Evolutionary conservation across 208 protist species (phyloP).

Genomic region (Leptomonas seymouri): DNA sequence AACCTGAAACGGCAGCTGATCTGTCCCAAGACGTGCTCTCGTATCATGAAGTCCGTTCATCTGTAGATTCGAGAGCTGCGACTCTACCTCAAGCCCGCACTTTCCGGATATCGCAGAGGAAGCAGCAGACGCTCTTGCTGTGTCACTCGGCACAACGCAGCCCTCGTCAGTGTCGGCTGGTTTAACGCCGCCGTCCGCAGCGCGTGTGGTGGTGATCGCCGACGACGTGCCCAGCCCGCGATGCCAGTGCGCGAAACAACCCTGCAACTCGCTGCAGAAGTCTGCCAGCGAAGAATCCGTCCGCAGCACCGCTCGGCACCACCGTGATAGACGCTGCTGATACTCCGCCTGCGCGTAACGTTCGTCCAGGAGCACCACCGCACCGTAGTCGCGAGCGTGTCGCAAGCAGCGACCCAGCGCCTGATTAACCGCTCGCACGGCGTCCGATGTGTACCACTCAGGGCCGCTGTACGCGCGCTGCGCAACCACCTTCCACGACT

Average conservation of each 20-base stretch:
- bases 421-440: slow-evolving; percentile 96
- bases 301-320: slow-evolving; percentile 53
- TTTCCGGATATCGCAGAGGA: too few relatives aligned
- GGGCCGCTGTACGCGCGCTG: slow-evolving; percentile 70
- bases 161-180: too few relatives aligned
- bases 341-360: slow-evolving; percentile 60
- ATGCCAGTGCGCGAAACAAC: slow-evolving; percentile 20
- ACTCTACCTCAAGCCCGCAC: slow-evolving; percentile 1
- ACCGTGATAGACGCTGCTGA: slow-evolving; percentile 48
- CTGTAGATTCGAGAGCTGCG: background rate
- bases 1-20: slow-evolving; percentile 29
- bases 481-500: slow-evolving; percentile 57
- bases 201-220: background rate
- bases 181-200: background rate
- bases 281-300: slow-evolving; percentile 29
- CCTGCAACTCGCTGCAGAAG: slow-evolving; percentile 14
- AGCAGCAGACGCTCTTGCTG: background rate
- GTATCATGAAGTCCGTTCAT: background rate
- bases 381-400: slow-evolving; percentile 94
- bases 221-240: slow-evolving; percentile 4
- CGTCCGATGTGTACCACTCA: slow-evolving; percentile 91
- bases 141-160: background rate
- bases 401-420: slow-evolving; percentile 96
- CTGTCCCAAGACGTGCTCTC: slow-evolving; percentile 17
- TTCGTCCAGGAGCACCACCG: slow-evolving; percentile 93